These are phyloP conservation scores for Talaromyces sp. DNA, from an alignment of 2,329 filamentous ascomycete species.

Conservation along the genomic window DNA sequence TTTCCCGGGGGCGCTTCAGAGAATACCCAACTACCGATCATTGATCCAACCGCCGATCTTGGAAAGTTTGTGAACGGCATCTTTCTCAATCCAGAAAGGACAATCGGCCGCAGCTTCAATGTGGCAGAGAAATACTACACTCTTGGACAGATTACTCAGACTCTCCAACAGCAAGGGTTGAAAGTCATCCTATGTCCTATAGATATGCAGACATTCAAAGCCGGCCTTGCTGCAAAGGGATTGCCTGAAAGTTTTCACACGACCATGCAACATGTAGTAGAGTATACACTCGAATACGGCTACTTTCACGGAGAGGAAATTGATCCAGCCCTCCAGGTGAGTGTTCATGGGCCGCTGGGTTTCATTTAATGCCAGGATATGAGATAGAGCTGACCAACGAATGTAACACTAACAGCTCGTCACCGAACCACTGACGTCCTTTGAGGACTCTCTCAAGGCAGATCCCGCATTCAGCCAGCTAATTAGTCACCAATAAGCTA, in stretches of 20 bases:
- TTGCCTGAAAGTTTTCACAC: conserved; percentile 1
- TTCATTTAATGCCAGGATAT: not conserved
- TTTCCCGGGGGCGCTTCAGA: conserved; percentile 14
- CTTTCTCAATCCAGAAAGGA: conserved; percentile 36
- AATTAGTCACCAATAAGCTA: not conserved
- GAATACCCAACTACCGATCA: conserved; percentile 30
- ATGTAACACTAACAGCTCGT: not conserved
- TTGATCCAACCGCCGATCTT: conserved; percentile 35
- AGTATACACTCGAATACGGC: not conserved
- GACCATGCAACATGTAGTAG: not conserved
- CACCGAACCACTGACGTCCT: not conserved
- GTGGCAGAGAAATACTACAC: conserved; percentile 35
- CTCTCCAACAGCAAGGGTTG: conserved; percentile 31
- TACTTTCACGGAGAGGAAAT: conserved; percentile 3
- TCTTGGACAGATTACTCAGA: conserved; percentile 29
- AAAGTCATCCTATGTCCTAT: not conserved
- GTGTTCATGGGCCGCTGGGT: not conserved
- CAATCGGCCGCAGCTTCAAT: conserved; percentile 35
- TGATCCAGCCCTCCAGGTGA: not conserved
- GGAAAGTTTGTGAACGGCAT: conserved; percentile 37
- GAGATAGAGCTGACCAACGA: not conserved
- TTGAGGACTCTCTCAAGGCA: not conserved
- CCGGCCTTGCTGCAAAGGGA: conserved; percentile 6
- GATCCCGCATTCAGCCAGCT: not conserved
- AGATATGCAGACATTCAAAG: conserved; percentile 7